These are phyloP conservation scores for Selaginella tamariscina DNA, from an alignment of 75 land plant species.

Conservation along the genomic window DNA sequence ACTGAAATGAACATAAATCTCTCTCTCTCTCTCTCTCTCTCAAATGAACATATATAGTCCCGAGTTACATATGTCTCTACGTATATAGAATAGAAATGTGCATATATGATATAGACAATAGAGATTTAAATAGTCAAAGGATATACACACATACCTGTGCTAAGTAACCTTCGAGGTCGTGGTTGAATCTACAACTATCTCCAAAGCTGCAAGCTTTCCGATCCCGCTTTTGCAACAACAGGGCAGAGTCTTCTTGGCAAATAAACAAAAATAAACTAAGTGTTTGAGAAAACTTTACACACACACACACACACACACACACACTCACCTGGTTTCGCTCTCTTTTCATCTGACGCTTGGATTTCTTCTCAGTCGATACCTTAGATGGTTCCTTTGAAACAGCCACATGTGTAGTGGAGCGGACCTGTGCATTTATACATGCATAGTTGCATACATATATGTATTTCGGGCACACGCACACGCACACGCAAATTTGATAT, in stretches of 20 bases:
- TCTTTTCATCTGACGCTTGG: constrained; percentile 72
- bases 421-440: neutral
- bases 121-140: too few relatives aligned
- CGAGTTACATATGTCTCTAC: too few relatives aligned
- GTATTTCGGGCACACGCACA: too few relatives aligned
- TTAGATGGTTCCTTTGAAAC: constrained; percentile 12
- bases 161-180: constrained; percentile 64
- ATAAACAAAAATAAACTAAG: neutral
- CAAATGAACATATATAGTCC: too few relatives aligned
- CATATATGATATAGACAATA: too few relatives aligned
- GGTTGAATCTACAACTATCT: constrained; percentile 63
- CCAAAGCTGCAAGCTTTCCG: constrained; percentile 48
- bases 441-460: too few relatives aligned
- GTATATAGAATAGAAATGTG: too few relatives aligned
- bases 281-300: neutral
- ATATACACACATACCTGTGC: constrained; percentile 67
- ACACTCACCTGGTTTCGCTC: constrained; percentile 54
- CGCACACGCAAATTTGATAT: too few relatives aligned
- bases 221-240: constrained; percentile 59
- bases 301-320: too few relatives aligned
- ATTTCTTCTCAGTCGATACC: constrained; percentile 61
- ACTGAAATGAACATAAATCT: too few relatives aligned
- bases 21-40: too few relatives aligned
- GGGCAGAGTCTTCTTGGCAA: constrained; percentile 54
- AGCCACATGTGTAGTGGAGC: neutral